phyloP scores from a whole-genome alignment of 345 rosid species.

The Barbarea vulgaris region DNA sequence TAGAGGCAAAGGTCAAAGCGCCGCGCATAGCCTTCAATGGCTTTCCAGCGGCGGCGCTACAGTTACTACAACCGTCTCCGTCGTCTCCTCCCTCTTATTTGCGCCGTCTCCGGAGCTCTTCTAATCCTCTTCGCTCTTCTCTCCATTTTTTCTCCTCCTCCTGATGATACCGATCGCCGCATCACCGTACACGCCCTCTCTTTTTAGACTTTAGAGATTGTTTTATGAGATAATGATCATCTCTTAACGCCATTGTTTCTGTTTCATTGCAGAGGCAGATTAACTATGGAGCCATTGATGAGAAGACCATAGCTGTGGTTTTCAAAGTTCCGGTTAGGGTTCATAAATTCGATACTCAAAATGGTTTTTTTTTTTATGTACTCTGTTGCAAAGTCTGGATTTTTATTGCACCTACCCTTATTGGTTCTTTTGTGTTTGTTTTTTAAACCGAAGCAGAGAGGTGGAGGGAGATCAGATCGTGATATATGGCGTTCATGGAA shows the following conservation, averaged over 20 bases:
- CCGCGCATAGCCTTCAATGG: conserved; percentile 52
- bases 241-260: conserved; percentile 11
- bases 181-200: conserved; percentile 41
- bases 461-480: conserved; percentile 70
- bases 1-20: conserved; percentile 17
- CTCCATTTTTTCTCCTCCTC: conserved; percentile 72
- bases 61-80: conserved; percentile 56
- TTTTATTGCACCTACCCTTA: neutral
- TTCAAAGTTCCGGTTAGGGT: conserved; percentile 79
- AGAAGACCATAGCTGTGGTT: conserved; percentile 37
- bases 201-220: neutral
- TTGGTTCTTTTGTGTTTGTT: conserved; percentile 18
- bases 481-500: conserved; percentile 75
- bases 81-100: conserved; percentile 50
- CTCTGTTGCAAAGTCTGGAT: conserved; percentile 24
- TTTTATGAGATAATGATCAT: neutral
- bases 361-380: too few species aligned
- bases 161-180: conserved; percentile 54
- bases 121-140: conserved; percentile 70
- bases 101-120: conserved; percentile 58
- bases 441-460: conserved; percentile 47
- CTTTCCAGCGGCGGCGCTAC: conserved; percentile 74
- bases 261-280: conserved; percentile 36
- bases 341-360: neutral
- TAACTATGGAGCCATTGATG: conserved; percentile 35